Evolutionary conservation across 148 eudicot species (phyloP).

Genomic region (Persicaria maculosa): DNA sequence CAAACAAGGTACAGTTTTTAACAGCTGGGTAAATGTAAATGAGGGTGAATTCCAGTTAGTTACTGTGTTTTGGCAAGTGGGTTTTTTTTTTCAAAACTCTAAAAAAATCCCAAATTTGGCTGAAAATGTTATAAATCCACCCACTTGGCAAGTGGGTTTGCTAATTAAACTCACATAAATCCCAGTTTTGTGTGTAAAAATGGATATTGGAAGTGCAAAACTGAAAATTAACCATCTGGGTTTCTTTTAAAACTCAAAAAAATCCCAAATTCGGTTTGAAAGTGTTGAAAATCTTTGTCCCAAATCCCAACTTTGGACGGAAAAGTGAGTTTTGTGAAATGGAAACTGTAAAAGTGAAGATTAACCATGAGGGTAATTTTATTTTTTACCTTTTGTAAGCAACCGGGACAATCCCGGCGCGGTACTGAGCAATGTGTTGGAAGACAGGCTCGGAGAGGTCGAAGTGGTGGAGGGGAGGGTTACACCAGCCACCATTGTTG

Average conservation of each 20-base stretch:
- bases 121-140: too few relatives aligned
- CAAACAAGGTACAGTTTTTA: background rate
- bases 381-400: constrained; percentile 37
- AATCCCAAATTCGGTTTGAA: too few relatives aligned
- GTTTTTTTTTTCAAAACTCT: background rate
- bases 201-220: background rate
- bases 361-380: background rate
- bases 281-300: background rate
- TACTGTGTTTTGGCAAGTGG: background rate
- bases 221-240: too few relatives aligned
- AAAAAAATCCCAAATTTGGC: background rate
- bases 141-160: too few relatives aligned
- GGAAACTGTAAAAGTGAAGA: too few relatives aligned
- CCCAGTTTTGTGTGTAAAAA: background rate
- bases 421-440: constrained; percentile 63
- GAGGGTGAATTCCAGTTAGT: background rate
- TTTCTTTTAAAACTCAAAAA: too few relatives aligned
- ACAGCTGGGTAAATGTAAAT: background rate
- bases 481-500: constrained; percentile 62
- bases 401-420: constrained; percentile 78
- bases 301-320: background rate
- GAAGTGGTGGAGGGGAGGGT: constrained; percentile 81
- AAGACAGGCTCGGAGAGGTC: constrained; percentile 76
- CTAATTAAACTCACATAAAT: background rate
- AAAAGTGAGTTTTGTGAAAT: background rate